A percentile compares a stretch with the other conserved stretches of the same genome.
phyloP scores from a whole-genome alignment of 352 stramenopile species.

The Phytopythium vexans region DNA sequence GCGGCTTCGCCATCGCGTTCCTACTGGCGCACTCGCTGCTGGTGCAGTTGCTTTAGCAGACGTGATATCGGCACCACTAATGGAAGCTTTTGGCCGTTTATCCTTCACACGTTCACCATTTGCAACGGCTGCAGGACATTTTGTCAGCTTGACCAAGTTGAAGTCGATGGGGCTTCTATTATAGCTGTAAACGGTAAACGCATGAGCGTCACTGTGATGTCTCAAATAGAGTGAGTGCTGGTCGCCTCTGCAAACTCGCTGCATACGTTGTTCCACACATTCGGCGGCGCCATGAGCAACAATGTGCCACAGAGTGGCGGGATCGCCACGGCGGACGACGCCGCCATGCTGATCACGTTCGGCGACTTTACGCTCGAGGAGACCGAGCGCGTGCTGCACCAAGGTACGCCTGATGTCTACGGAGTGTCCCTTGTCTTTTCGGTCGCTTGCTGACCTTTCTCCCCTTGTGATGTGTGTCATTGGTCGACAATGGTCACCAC shows the following conservation, averaged over 20 bases:
- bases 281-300: too few species aligned
- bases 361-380: slow-evolving; percentile 80
- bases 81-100: too few species aligned
- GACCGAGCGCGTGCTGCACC: slow-evolving; percentile 36
- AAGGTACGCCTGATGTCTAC: slow-evolving; percentile 23
- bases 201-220: too few species aligned
- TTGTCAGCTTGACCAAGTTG: not conserved
- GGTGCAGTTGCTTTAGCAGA: slow-evolving; percentile 36
- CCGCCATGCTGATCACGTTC: slow-evolving; percentile 54
- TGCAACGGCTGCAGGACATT: not conserved
- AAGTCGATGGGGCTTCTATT: slow-evolving; percentile 3
- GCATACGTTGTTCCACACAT: too few species aligned
- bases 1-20: slow-evolving; percentile 49
- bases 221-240: not conserved
- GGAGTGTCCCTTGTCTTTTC: not conserved
- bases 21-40: slow-evolving; percentile 68
- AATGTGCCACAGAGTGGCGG: not conserved
- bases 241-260: not conserved
- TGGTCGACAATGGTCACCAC: not conserved
- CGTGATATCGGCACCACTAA: not conserved
- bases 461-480: not conserved
- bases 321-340: slow-evolving; percentile 5
- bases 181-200: not conserved
- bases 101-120: too few species aligned
- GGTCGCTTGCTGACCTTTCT: too few species aligned